phyloP scores from a whole-genome alignment of 1,284 basidiomycete species.

The Leccinum fallax region DNA sequence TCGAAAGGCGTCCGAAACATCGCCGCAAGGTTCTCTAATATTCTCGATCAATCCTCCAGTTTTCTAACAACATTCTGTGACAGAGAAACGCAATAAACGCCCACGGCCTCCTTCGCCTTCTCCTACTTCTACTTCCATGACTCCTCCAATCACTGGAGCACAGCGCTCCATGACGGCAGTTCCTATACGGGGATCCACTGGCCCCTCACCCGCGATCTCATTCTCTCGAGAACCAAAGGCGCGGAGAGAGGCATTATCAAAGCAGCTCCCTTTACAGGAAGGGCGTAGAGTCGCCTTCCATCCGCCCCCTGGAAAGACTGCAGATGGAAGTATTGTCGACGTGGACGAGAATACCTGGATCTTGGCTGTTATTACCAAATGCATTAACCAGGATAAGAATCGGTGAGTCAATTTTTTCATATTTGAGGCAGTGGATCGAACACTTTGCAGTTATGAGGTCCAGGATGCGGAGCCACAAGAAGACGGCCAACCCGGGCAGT shows the following conservation, averaged over 20 bases:
- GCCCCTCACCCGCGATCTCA: conserved; percentile 51
- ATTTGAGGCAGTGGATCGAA: background rate
- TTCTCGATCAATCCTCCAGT: background rate
- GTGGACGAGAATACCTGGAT: conserved; percentile 80
- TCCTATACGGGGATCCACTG: conserved; percentile 50
- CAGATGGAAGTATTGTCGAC: conserved; percentile 47
- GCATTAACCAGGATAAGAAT: conserved; percentile 69
- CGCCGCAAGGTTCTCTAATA: conserved; percentile 50
- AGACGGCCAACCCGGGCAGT: conserved; percentile 70
- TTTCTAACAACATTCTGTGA: conserved; percentile 3
- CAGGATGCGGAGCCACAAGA: conserved; percentile 81
- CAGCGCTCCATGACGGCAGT: conserved; percentile 53
- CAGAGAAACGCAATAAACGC: conserved; percentile 76
- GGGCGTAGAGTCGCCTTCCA: conserved; percentile 80
- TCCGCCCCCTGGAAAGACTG: conserved; percentile 55
- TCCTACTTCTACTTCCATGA: conserved; percentile 44
- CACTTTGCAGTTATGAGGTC: conserved; percentile 66
- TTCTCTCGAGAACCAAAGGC: conserved; percentile 69
- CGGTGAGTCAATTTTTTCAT: conserved; percentile 39
- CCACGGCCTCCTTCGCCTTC: conserved; percentile 69
- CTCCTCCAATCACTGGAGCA: conserved; percentile 39
- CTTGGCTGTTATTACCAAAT: conserved; percentile 70
- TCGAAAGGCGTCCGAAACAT: conserved; percentile 64
- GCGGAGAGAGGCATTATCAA: conserved; percentile 59
- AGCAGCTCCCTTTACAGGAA: conserved; percentile 66